These are phyloP conservation scores for Cystoisospora suis DNA, from an alignment of 169 alveolate species.

Conservation along the genomic window DNA sequence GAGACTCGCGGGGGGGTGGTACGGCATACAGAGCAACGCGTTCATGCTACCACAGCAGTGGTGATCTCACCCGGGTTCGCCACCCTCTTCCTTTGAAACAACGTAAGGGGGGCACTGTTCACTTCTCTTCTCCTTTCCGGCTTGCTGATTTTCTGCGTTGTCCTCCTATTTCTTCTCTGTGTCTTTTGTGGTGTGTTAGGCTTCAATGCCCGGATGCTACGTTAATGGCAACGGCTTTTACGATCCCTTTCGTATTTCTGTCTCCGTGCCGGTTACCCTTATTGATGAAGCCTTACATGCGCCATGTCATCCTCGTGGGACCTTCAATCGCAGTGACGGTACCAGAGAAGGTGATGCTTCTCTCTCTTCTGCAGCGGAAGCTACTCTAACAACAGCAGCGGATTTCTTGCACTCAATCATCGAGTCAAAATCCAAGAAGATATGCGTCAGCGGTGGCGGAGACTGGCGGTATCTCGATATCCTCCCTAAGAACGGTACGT, in stretches of 20 bases:
- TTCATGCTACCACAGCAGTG: no score
- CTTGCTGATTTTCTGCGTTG: not conserved
- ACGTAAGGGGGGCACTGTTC: no score
- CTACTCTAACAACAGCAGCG: not conserved
- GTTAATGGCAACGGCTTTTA: conserved; percentile 69
- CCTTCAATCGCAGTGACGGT: not conserved
- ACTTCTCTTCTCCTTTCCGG: no score
- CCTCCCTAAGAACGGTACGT: conserved; percentile 35
- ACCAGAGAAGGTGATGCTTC: no score
- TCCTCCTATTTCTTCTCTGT: not conserved
- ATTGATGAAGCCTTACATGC: not conserved
- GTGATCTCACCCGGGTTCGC: no score
- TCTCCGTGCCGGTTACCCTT: conserved; percentile 50
- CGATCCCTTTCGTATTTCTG: conserved; percentile 71
- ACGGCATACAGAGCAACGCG: no score
- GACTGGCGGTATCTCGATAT: conserved; percentile 43
- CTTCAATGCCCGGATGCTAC: conserved; percentile 45
- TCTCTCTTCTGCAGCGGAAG: no score
- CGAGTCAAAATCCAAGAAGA: not conserved
- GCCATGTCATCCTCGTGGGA: not conserved
- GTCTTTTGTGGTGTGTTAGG: conserved; percentile 3
- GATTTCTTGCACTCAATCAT: not conserved
- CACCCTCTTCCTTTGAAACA: no score
- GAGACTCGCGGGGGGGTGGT: no score
- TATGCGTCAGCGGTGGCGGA: conserved; percentile 48